Conservation (phyloP, 768 basidiomycete species). For the Pisolithus tinctorius region DNA sequence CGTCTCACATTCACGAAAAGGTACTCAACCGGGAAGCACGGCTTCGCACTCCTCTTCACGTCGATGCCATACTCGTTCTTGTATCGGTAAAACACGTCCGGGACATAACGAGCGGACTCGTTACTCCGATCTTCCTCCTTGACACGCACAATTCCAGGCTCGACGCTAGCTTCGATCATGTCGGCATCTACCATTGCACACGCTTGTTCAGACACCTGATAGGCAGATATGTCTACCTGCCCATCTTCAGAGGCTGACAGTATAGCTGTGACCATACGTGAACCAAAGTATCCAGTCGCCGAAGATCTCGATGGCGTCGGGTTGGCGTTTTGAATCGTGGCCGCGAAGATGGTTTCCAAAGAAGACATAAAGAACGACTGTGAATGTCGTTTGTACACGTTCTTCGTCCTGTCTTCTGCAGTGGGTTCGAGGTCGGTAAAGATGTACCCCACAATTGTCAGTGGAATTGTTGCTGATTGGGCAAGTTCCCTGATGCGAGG, state of each 20-base stretch:
- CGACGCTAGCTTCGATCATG: conserved; percentile 96
- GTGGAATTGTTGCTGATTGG: conserved; percentile 49
- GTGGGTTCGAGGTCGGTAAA: conserved; percentile 92
- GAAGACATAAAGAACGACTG: conserved; percentile 94
- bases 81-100: conserved; percentile 96
- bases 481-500: conserved; percentile 68
- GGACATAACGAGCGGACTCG: conserved; percentile 80
- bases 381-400: conserved; percentile 86
- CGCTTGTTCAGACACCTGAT: conserved; percentile 95
- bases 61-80: conserved; percentile 98
- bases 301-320: conserved; percentile 74
- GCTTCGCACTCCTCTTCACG: conserved; percentile 97
- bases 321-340: conserved; percentile 71
- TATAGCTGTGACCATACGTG: conserved; percentile 89
- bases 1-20: conserved; percentile 83
- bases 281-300: conserved; percentile 78
- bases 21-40: conserved; percentile 97
- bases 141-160: conserved; percentile 87
- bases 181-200: conserved; percentile 96
- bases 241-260: conserved; percentile 89
- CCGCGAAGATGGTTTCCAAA: conserved; percentile 88
- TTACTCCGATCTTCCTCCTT: conserved; percentile 81
- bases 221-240: conserved; percentile 84
- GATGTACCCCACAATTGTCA: conserved; percentile 87
- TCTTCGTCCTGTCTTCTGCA: conserved; percentile 82